A percentile compares a stretch with the other conserved stretches of the same genome.
Evolutionary conservation across 208 protist genomes (phyloP).

Genomic region (Wallacemonas collosoma): DNA sequence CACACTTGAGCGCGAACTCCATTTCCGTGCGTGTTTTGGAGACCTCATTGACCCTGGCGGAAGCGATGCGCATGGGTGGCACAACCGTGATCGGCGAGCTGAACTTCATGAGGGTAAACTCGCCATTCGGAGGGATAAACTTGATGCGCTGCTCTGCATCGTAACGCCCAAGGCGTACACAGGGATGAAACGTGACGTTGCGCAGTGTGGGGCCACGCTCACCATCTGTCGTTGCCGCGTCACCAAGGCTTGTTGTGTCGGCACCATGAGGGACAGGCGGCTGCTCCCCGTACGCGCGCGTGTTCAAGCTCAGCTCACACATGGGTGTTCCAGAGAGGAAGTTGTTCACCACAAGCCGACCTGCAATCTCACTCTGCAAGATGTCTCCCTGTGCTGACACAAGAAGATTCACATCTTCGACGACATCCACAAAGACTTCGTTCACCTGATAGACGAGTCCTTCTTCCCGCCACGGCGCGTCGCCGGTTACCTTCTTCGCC

Average conservation of each 20-base stretch:
- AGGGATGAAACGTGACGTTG: slow-evolving; percentile 98
- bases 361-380: slow-evolving; percentile 93
- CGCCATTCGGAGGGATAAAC: slow-evolving; percentile 97
- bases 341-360: slow-evolving; percentile 95
- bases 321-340: slow-evolving; percentile 99
- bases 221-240: neutral
- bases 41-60: slow-evolving; percentile 91
- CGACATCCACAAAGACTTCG: slow-evolving; percentile 98
- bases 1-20: slow-evolving; percentile 76
- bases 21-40: slow-evolving; percentile 92
- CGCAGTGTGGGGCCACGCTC: slow-evolving; percentile 65
- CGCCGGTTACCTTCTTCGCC: slow-evolving; percentile 90
- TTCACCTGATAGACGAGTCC: slow-evolving; percentile 96
- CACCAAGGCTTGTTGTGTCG: neutral
- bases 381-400: slow-evolving; percentile 92
- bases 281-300: slow-evolving; percentile 69
- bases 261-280: slow-evolving; percentile 1
- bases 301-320: slow-evolving; percentile 97
- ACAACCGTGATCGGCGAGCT: slow-evolving; percentile 93
- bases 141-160: slow-evolving; percentile 76
- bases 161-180: slow-evolving; percentile 94
- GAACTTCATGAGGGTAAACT: slow-evolving; percentile 98
- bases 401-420: slow-evolving; percentile 97
- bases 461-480: slow-evolving; percentile 91
- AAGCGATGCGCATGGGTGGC: slow-evolving; percentile 93